Evolutionary conservation across 345 rosid species (phyloP), one percentile per base, ranked within the genome.

Genomic region (Cardamine chenopodiifolia): DNA sequence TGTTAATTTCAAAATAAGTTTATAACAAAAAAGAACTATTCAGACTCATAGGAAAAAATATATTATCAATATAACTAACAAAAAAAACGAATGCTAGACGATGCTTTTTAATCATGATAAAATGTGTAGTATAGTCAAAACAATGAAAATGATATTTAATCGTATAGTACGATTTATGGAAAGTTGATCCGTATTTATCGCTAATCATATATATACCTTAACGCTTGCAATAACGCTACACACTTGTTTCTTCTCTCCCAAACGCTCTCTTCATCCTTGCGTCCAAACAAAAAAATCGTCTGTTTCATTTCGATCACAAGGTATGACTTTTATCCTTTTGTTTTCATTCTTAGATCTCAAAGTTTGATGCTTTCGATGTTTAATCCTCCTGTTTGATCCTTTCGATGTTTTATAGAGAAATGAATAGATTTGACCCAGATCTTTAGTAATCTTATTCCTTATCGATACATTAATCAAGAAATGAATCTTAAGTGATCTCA

Each of bases 101-200:
- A 37, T 35, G 40, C 13, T 11, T 35, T 35, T 3, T 28, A 5
- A 28, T 28, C 1, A 25, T 25, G 26, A 25, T 25, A 29, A 29
- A 29, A 29, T 29, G 32, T 29, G 0, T 29, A 29, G 32, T 40
- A 13, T 40, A 40, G 47, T 40, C 2, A 5, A 40, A 40, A 5
- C 8, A 40, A 14, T 14, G 7, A 40, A 14, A 40, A 14, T 14
- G 45, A 40, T 4, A 42, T 14, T 14, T 14, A 42, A 40, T 15
- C 11, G 3, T 39, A 39, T 4, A 12, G 12, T n/a, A n/a, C 40
- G 60, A 63, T 4, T 62, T 22, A 57, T 22, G 28, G 31, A 47
- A 57, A 23, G n/a, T n/a, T 40, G 79, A 76, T 53, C 75, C 71
- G 59, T 52, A 55, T 8, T 2, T 9, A 6, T 42, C 42, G 79